Conservation (phyloP, 2,329 filamentous ascomycete species). For the Plectosphaerella plurivora region DNA sequence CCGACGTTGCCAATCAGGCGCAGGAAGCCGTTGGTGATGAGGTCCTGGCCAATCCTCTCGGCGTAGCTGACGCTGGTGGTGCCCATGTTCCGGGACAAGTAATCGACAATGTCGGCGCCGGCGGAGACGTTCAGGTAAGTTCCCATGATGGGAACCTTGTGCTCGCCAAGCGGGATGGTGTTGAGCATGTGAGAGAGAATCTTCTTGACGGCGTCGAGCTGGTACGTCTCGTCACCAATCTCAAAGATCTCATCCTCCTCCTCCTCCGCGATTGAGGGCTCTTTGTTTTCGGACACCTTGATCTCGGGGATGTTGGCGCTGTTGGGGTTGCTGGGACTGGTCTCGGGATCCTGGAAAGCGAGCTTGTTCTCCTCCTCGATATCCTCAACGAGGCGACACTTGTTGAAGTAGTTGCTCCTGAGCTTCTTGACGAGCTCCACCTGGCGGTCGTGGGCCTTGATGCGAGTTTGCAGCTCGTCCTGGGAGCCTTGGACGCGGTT, state of each 20-base stretch:
- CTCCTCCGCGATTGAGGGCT: conserved; percentile 54
- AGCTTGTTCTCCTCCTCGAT: conserved; percentile 98
- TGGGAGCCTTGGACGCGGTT: conserved; percentile 87
- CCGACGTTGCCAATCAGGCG: conserved; percentile 91
- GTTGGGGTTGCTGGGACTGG: conserved; percentile 61
- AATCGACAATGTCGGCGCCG: conserved; percentile 92
- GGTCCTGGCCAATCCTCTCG: conserved; percentile 90
- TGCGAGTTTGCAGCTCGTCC: conserved; percentile 83
- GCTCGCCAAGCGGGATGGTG: conserved; percentile 81
- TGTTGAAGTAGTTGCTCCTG: conserved; percentile 96
- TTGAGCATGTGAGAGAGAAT: conserved; percentile 82
- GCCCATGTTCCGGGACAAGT: conserved; percentile 83
- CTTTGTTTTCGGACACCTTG: conserved; percentile 70
- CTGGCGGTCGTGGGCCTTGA: conserved; percentile 92
- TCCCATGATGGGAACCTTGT: conserved; percentile 92
- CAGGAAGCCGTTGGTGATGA: conserved; percentile 80
- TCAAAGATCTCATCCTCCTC: conserved; percentile 84
- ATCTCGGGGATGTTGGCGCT: conserved; percentile 73
- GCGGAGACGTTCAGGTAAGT: conserved; percentile 91
- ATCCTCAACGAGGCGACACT: conserved; percentile 93
- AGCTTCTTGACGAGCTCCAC: conserved; percentile 88
- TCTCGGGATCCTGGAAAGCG: conserved; percentile 84
- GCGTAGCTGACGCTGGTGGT: conserved; percentile 83
- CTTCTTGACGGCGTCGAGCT: conserved; percentile 84
- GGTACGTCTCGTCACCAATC: conserved; percentile 84